Evolutionary conservation across 2,329 filamentous ascomycete species (phyloP).

Genomic region (Sclerotiophoma versabilis): DNA sequence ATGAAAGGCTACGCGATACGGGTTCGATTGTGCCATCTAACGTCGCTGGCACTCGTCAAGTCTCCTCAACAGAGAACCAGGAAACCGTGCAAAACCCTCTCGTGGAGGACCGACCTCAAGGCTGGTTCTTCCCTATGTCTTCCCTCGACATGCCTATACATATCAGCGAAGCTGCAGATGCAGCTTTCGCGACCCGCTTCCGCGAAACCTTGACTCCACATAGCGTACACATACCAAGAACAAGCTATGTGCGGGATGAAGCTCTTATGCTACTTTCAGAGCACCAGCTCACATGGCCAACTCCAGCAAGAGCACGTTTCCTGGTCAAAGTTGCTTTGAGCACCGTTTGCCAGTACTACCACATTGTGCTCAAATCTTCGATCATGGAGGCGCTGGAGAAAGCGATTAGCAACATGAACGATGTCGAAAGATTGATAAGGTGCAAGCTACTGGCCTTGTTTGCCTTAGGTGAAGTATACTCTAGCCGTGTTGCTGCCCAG

Average conservation of each 20-base stretch:
- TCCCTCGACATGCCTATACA: conserved; percentile 44
- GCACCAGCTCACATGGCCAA: conserved; percentile 50
- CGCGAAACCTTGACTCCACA: conserved; percentile 40
- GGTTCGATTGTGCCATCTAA: background rate
- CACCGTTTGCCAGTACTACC: conserved; percentile 52
- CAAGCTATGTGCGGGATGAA: conserved; percentile 42
- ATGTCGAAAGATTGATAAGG: conserved; percentile 43
- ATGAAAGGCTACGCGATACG: conserved; percentile 31
- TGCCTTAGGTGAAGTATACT: conserved; percentile 57
- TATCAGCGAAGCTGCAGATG: conserved; percentile 48
- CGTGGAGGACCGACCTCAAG: conserved; percentile 40
- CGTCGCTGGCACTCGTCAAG: background rate
- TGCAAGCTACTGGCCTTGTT: conserved; percentile 57
- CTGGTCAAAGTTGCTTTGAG: conserved; percentile 53
- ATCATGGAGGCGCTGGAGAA: conserved; percentile 50
- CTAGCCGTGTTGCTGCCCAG: conserved; percentile 46
- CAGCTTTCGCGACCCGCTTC: conserved; percentile 48
- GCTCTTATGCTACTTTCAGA: conserved; percentile 46
- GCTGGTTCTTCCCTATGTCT: conserved; percentile 46
- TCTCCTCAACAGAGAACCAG: conserved; percentile 20
- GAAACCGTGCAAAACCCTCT: conserved; percentile 44
- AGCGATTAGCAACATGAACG: conserved; percentile 46
- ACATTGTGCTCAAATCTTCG: conserved; percentile 52
- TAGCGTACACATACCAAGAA: conserved; percentile 44
- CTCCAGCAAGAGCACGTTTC: conserved; percentile 48